phyloP scores from a whole-genome alignment of 495 filamentous ascomycete species.

The Barbatosphaeria neglecta region DNA sequence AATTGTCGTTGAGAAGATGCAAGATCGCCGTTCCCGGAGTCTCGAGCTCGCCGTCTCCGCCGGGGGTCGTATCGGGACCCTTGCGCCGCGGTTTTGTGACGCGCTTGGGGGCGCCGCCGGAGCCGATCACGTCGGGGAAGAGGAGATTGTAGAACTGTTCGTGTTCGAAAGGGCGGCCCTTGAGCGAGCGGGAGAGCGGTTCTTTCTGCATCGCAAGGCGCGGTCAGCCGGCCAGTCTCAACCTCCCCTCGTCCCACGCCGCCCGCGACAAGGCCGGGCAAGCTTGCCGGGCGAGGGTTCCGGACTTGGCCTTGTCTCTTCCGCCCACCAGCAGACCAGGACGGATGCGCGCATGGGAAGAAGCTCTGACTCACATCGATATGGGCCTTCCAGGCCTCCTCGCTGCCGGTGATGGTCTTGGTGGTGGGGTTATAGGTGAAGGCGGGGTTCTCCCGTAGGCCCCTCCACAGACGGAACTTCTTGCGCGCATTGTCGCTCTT shows the following conservation, averaged over 20 bases:
- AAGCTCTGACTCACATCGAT: constrained; percentile 36
- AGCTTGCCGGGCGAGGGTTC: no score
- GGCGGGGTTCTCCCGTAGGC: constrained; percentile 34
- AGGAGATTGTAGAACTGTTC: constrained; percentile 40
- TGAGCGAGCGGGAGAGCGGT: constrained; percentile 33
- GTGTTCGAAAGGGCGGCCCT: constrained; percentile 36
- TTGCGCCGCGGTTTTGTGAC: constrained; percentile 35
- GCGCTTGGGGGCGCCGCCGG: constrained; percentile 37
- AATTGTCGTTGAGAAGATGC: constrained; percentile 15
- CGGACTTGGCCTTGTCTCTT: no score
- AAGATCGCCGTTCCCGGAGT: constrained; percentile 19
- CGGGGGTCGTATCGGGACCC: constrained; percentile 16
- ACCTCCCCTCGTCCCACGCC: neutral
- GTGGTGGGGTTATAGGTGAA: constrained; percentile 33
- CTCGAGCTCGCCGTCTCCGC: constrained; percentile 13
- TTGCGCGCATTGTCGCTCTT: constrained; percentile 43
- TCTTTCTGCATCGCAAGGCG: constrained; percentile 22
- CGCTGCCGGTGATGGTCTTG: constrained; percentile 31
- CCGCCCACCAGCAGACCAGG: neutral
- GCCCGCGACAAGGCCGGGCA: no score
- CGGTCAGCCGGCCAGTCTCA: constrained; percentile 3
- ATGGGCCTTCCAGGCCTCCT: constrained; percentile 37
- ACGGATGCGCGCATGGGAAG: no score
- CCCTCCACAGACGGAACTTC: constrained; percentile 43
- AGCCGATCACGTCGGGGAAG: constrained; percentile 38